Conservation (phyloP, 2,329 filamentous ascomycete species). For the Sclerotinia spermophila region DNA sequence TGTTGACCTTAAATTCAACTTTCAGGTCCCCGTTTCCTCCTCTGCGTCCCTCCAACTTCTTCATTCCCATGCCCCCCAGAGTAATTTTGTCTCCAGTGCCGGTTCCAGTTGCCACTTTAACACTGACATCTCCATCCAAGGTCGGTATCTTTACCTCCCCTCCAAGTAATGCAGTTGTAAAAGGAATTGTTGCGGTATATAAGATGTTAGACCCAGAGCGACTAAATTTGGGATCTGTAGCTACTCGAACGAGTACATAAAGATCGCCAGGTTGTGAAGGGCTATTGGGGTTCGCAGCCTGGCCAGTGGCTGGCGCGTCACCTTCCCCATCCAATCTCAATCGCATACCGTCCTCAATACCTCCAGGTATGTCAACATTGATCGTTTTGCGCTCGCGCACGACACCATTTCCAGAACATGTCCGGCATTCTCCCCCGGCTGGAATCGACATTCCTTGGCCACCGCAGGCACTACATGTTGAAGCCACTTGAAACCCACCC, state of each 20-base stretch:
- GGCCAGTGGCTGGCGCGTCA: conserved; percentile 77
- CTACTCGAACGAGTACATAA: conserved; percentile 85
- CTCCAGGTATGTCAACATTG: conserved; percentile 86
- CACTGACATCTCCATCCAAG: conserved; percentile 82
- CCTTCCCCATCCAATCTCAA: conserved; percentile 81
- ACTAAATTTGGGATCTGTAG: conserved; percentile 85
- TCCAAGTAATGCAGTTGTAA: conserved; percentile 89
- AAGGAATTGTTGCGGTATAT: conserved; percentile 84
- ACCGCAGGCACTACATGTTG: conserved; percentile 77
- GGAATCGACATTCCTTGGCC: conserved; percentile 76
- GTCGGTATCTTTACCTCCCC: conserved; percentile 89
- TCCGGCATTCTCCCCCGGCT: conserved; percentile 73
- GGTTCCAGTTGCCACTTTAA: conserved; percentile 88
- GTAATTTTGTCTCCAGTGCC: conserved; percentile 90
- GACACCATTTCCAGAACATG: conserved; percentile 80
- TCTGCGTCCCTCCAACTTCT: conserved; percentile 67
- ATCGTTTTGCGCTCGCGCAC: conserved; percentile 79
- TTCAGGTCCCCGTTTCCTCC: conserved; percentile 74
- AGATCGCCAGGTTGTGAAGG: conserved; percentile 78
- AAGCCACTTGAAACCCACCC: conserved; percentile 94
- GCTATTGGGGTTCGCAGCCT: conserved; percentile 57
- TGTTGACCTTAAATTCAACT: conserved; percentile 90
- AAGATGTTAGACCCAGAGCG: conserved; percentile 85
- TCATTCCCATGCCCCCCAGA: conserved; percentile 89
- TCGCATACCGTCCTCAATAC: conserved; percentile 95